Evolutionary conservation across 495 filamentous ascomycete species (phyloP), one percentile per base, ranked within the genome.

Genomic region (Aspergillus cristatus): DNA sequence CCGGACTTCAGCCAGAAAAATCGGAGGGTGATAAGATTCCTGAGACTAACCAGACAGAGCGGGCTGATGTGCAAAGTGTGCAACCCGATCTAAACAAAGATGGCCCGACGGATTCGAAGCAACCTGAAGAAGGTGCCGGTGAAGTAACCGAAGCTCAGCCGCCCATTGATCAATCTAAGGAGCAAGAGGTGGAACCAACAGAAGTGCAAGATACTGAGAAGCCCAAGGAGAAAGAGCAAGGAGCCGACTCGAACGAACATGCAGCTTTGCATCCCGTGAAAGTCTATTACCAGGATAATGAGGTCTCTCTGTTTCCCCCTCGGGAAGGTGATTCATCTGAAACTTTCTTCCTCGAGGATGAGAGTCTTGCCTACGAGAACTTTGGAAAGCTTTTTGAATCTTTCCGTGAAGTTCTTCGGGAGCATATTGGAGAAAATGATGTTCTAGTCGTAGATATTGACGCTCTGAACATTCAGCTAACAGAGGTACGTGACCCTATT

Each of bases 261-360:
- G 37, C 50, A 14, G 41, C 53, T 26, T 40, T 70, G 13, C 71
- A 75, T 45, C 67, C 62, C 38, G 68, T 68, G 28, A 76, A 75
- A 28, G 73, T 91, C 29, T 49, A 71, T 8, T 91, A 88, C 54
- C 71, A 76, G 41, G 71, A 75, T 6, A 73, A 60, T 34, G 75
- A 77, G 47, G 86, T 88, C 35, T 75, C 75, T 10, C 63, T 94
- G 6, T 86, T 91, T 43, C 78, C 81, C 24, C 76, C 74, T 16
- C 59, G 68, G 14, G 67, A 75, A 40, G 69, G 75, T 26, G 77
- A 84, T 43, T 74, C 76, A 37, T 68, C 79, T 0, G 77, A 84
- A 33, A 74, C 74, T 7, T 93, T 76, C 47, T 84, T 94, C 36
- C 70, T 95, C 10, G 67, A 78, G 40, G 80, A 89, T 47, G 70